Conservation (phyloP, 306 rosid species). For the Ammopiptanthus mongolicus region DNA sequence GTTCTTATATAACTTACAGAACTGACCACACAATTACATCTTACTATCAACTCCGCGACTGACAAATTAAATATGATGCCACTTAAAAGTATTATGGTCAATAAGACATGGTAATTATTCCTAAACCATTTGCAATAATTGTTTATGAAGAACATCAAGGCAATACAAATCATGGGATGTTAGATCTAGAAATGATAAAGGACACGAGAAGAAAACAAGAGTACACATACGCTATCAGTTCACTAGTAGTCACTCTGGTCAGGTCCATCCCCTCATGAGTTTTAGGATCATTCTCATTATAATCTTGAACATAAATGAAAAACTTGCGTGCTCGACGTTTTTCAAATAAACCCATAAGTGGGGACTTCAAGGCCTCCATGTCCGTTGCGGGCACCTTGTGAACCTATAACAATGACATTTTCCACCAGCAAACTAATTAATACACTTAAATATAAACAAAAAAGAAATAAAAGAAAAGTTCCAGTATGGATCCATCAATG, state of each 20-base stretch:
- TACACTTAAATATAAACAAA: not conserved
- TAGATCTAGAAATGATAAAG: not conserved
- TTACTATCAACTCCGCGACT: not conserved
- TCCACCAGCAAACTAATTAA: slow-evolving; percentile 10
- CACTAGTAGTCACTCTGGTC: slow-evolving; percentile 77
- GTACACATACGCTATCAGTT: slow-evolving; percentile 68
- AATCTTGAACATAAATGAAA: slow-evolving; percentile 84
- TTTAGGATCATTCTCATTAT: slow-evolving; percentile 72
- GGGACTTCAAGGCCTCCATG: slow-evolving; percentile 91
- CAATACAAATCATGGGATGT: not conserved
- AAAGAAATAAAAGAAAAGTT: not conserved
- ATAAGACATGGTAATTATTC: not conserved
- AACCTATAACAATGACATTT: slow-evolving; percentile 43
- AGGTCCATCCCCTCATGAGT: slow-evolving; percentile 89
- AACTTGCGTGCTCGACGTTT: slow-evolving; percentile 95
- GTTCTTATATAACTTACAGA: not conserved
- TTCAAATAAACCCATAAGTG: slow-evolving; percentile 95
- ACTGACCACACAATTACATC: not conserved
- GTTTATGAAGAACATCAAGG: not conserved
- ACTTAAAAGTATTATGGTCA: not conserved
- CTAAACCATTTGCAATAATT: not conserved
- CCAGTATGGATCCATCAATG: not conserved
- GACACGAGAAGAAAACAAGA: not conserved
- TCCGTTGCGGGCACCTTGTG: slow-evolving; percentile 93
- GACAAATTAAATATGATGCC: not conserved